Percentiles rank a stretch among this genome's conserved stretches.
phyloP scores from a whole-genome alignment of 2,329 filamentous ascomycete genomes.

The Huntiella decipiens region DNA sequence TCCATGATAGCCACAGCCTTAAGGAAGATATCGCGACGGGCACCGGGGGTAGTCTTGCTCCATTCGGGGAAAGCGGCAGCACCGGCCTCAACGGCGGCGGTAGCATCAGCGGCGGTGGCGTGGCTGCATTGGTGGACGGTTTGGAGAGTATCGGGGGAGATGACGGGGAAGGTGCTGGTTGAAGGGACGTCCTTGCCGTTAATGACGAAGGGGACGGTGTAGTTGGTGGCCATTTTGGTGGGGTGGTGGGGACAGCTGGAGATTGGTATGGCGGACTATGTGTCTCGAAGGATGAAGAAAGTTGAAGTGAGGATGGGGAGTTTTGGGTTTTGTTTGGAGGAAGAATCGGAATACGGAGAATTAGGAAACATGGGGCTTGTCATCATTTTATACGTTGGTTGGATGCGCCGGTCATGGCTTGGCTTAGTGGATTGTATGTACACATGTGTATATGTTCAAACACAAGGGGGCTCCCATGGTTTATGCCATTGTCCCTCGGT shows the following conservation, averaged over 20 bases:
- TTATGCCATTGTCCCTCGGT: too few relatives aligned
- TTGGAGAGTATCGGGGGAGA: conserved; percentile 33
- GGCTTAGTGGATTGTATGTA: too few relatives aligned
- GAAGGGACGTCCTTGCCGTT: conserved; percentile 26
- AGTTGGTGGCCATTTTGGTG: not conserved
- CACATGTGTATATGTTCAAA: too few relatives aligned
- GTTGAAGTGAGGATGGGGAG: too few relatives aligned
- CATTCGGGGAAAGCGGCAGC: conserved; percentile 51
- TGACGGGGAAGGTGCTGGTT: conserved; percentile 32
- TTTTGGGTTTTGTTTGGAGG: not conserved
- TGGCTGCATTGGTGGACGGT: conserved; percentile 37
- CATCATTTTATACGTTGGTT: too few relatives aligned
- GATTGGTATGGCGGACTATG: not conserved
- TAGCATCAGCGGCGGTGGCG: conserved; percentile 35
- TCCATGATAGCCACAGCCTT: conserved; percentile 48
- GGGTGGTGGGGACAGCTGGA: not conserved
- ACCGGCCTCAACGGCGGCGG: conserved; percentile 33
- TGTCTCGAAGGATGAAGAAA: too few relatives aligned
- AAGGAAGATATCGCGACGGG: conserved; percentile 50
- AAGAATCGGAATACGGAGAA: not conserved
- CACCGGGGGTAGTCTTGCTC: conserved; percentile 39
- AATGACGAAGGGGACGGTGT: conserved; percentile 23
- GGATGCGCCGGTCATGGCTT: too few relatives aligned
- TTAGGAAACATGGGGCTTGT: too few relatives aligned
- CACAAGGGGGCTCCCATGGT: too few relatives aligned